Conservation (phyloP, 352 stramenopile genomes). For the Pythium vanterpoolii region DNA sequence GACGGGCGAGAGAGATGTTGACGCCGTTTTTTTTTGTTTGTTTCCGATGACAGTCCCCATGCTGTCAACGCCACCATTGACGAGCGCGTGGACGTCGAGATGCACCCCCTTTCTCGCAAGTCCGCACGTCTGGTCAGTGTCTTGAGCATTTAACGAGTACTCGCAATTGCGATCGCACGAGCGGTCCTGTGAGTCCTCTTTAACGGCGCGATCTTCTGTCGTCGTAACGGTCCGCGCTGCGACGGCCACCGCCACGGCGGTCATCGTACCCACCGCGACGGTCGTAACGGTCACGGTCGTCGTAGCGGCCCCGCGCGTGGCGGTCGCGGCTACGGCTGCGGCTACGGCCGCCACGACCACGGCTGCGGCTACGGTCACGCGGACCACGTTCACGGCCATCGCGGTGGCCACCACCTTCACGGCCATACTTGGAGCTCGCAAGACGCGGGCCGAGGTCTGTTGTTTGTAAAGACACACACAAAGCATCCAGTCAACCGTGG, state of each 20-base stretch:
- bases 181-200: neutral
- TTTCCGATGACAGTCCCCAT: conserved; percentile 14
- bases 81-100: neutral
- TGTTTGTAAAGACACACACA: neutral
- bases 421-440: conserved; percentile 72
- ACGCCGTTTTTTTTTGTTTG: conserved; percentile 11
- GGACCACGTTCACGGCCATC: conserved; percentile 19
- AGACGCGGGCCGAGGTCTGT: conserved; percentile 69
- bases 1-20: conserved; percentile 9
- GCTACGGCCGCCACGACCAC: conserved; percentile 26
- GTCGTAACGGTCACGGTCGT: conserved; percentile 44
- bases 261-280: conserved; percentile 55
- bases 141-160: too few species aligned
- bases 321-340: conserved; percentile 44
- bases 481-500: neutral
- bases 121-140: too few species aligned
- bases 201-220: conserved; percentile 34
- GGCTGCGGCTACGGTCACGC: conserved; percentile 25
- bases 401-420: conserved; percentile 8
- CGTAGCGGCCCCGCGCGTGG: conserved; percentile 34
- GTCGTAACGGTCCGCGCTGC: conserved; percentile 37
- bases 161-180: neutral
- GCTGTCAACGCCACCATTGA: neutral
- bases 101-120: neutral
- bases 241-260: conserved; percentile 35